Evolutionary conservation across 2,329 filamentous ascomycete genomes (phyloP), one percentile per base, ranked within the genome.

Genomic region (Apiospora arundinis): DNA sequence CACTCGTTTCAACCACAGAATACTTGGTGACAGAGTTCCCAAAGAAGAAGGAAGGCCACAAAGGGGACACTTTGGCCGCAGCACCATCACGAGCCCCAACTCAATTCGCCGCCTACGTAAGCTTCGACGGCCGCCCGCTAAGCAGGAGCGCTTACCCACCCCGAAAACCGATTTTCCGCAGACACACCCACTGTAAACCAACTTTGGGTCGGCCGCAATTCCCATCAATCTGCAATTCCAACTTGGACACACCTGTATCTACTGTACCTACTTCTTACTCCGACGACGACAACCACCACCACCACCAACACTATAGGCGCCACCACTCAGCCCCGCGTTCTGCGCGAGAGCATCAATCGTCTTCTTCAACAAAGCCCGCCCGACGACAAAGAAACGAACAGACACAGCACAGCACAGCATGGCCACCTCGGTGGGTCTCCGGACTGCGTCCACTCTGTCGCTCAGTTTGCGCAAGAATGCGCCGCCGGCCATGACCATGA

Each of bases 381-480:
- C 52, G 28, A 60, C 52, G 28, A 60, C 16, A 21, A 16, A 56
- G 14, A 56, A 5, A 49, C 6, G n/a, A n/a, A 37, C 8, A 12
- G 16, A 45, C 14, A 16, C 42, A 14, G 11, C 42, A 37, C 6
- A 52, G n/a, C 37, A 67, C 40, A 67, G 44, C 44, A 68, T 69
- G 67, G 67, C 46, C 37, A 49, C 67, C 28, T 32, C 66, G 18
- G 44, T 48, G 44, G 66, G 46, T 48, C 32, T 48, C 44, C 25
- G 66, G 66, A 69, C 46, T 28, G 25, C 45, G 21, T 46, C 45
- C 21, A 40, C 45, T 11, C 46, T 69, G n/a, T 69, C 67, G 37
- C 67, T 69, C 45, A 69, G 44, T 49, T 12, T 40, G 46, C 67
- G 67, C 67, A 69, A 70, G 40, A 70, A 60, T 56, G 68, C 48